Conservation (phyloP, 73 alveolate genomes). For the Uronychia binucleata region DNA sequence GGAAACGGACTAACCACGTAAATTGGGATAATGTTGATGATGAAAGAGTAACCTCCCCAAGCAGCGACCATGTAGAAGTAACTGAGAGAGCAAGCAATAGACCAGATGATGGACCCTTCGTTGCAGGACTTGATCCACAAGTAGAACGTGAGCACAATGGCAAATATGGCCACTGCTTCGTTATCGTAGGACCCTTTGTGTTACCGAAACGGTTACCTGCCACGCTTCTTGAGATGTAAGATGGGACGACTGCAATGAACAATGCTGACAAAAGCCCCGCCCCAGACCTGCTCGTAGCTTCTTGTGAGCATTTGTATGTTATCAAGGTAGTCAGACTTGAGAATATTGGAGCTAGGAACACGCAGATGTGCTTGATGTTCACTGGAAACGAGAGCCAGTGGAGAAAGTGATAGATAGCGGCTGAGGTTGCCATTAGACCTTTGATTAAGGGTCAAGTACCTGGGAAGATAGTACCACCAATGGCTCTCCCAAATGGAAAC, state of each 20-base stretch:
- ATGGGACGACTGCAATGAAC: slow-evolving; percentile 96
- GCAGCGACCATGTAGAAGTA: slow-evolving; percentile 90
- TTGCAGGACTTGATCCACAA: slow-evolving; percentile 85
- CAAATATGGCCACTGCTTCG: slow-evolving; percentile 93
- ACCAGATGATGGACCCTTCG: slow-evolving; percentile 86
- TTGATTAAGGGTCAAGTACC: too few relatives aligned
- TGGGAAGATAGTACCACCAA: slow-evolving; percentile 99
- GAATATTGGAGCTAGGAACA: slow-evolving; percentile 98
- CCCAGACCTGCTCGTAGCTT: slow-evolving; percentile 96
- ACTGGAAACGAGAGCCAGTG: slow-evolving; percentile 93
- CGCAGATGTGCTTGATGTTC: slow-evolving; percentile 98
- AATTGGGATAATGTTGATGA: slow-evolving; percentile 84
- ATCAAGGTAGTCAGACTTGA: slow-evolving; percentile 95
- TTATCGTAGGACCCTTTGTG: slow-evolving; percentile 93
- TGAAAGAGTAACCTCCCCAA: slow-evolving; percentile 93
- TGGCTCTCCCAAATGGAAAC: slow-evolving; percentile 98
- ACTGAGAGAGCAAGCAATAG: slow-evolving; percentile 64
- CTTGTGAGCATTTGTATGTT: slow-evolving; percentile 95
- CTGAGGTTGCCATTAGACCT: slow-evolving; percentile 97
- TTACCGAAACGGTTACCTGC: slow-evolving; percentile 65
- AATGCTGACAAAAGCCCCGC: slow-evolving; percentile 97
- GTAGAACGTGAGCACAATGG: slow-evolving; percentile 82
- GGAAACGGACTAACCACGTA: slow-evolving; percentile 31
- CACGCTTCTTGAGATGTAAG: slow-evolving; percentile 96
- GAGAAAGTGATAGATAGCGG: slow-evolving; percentile 87